Evolutionary conservation across 495 filamentous ascomycete genomes (phyloP).

Genomic region (Penicillium soppii): DNA sequence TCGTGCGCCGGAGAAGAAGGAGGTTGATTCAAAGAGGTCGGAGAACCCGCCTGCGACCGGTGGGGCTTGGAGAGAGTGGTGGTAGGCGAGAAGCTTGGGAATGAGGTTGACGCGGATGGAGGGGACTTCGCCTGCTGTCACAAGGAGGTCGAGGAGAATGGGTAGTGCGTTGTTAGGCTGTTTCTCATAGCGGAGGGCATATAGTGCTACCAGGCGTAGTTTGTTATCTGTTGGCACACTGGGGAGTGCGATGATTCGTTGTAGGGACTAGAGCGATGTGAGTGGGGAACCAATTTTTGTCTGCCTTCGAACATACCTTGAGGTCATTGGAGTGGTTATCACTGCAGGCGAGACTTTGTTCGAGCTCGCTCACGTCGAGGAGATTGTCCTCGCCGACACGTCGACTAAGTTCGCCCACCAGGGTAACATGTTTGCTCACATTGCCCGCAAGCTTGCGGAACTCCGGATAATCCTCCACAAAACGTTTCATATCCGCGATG

Average conservation of each 20-base stretch:
- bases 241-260: constrained; percentile 76
- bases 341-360: constrained; percentile 95
- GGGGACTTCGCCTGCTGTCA: constrained; percentile 71
- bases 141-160: constrained; percentile 80
- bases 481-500: constrained; percentile 97
- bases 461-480: constrained; percentile 97
- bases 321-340: constrained; percentile 89
- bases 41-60: constrained; percentile 72
- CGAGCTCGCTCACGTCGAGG: constrained; percentile 91
- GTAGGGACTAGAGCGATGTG: constrained; percentile 62
- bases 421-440: constrained; percentile 95
- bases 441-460: constrained; percentile 96
- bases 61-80: constrained; percentile 74
- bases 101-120: constrained; percentile 71
- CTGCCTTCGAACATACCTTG: constrained; percentile 56
- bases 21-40: constrained; percentile 87
- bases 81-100: constrained; percentile 75
- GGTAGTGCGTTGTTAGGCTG: constrained; percentile 77
- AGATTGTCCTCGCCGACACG: constrained; percentile 80
- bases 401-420: constrained; percentile 89
- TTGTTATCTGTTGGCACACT: constrained; percentile 76
- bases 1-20: constrained; percentile 86
- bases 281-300: not conserved
- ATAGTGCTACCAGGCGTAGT: constrained; percentile 82
- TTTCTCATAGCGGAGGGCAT: constrained; percentile 87